Conservation (phyloP, 1,284 basidiomycete genomes). For the Sanghuangporus weigelae region DNA sequence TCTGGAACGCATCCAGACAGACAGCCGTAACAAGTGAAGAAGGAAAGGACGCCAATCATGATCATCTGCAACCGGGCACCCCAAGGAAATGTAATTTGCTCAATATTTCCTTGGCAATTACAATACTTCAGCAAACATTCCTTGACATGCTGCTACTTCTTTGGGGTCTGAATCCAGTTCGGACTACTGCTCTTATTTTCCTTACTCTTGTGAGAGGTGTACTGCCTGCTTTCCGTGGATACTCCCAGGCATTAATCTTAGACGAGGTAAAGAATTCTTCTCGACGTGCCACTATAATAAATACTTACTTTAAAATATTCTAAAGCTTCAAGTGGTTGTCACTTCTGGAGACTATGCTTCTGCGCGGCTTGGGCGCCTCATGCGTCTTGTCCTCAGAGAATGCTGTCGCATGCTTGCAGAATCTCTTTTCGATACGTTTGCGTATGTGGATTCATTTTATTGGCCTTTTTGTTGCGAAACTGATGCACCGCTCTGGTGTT, state of each 20-base stretch:
- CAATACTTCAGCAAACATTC: conserved; percentile 48
- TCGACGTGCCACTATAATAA: conserved; percentile 5
- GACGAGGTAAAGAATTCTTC: conserved; percentile 55
- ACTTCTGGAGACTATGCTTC: conserved; percentile 61
- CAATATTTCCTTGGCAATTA: conserved; percentile 52
- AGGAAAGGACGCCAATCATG: conserved; percentile 29
- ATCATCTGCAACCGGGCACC: conserved; percentile 55
- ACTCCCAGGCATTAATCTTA: conserved; percentile 77
- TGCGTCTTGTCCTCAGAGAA: conserved; percentile 50
- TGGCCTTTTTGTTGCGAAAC: conserved; percentile 9
- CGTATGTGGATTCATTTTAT: conserved; percentile 43
- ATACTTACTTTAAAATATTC: background rate
- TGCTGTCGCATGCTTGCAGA: conserved; percentile 58
- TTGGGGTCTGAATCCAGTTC: conserved; percentile 60
- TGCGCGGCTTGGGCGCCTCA: conserved; percentile 39
- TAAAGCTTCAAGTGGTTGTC: conserved; percentile 60
- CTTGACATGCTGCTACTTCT: conserved; percentile 52
- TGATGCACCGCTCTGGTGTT: background rate
- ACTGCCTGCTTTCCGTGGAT: conserved; percentile 74
- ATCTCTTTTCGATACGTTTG: conserved; percentile 60
- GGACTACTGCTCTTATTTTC: conserved; percentile 58
- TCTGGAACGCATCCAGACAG: conserved; percentile 61
- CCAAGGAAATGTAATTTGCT: conserved; percentile 50
- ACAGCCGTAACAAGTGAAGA: conserved; percentile 29
- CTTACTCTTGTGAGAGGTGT: conserved; percentile 66